These are phyloP conservation scores for Lactarius akahatsu DNA, from an alignment of 768 basidiomycete genomes.

Conservation along the genomic window DNA sequence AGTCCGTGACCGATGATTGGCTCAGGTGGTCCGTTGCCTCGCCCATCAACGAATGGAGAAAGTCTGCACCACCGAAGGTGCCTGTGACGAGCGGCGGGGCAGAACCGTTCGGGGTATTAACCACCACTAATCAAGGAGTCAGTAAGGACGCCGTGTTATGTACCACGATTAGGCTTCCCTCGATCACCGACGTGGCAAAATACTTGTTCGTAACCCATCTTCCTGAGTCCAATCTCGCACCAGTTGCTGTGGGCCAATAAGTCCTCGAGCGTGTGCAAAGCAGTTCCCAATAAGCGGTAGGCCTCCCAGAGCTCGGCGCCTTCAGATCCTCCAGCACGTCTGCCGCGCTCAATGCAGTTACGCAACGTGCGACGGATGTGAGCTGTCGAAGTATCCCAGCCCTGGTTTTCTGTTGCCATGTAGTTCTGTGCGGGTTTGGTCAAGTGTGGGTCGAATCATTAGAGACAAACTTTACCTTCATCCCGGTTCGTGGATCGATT, in stretches of 20 bases:
- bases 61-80: constrained; percentile 67
- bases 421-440: constrained; percentile 52
- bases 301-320: constrained; percentile 60
- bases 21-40: constrained; percentile 64
- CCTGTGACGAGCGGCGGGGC: constrained; percentile 67
- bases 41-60: constrained; percentile 62
- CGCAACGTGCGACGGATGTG: constrained; percentile 61
- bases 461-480: constrained; percentile 53
- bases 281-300: constrained; percentile 69
- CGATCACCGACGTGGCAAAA: constrained; percentile 79
- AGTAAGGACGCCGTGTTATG: not conserved
- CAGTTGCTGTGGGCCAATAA: constrained; percentile 78
- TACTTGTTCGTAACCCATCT: constrained; percentile 66
- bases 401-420: constrained; percentile 66
- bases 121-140: constrained; percentile 29
- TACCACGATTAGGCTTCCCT: constrained; percentile 34
- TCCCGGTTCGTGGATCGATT: constrained; percentile 72
- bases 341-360: constrained; percentile 66
- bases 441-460: not conserved
- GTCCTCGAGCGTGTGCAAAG: constrained; percentile 70
- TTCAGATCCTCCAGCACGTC: constrained; percentile 55
- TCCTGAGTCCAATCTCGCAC: constrained; percentile 70
- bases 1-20: constrained; percentile 60
- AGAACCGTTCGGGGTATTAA: constrained; percentile 54
- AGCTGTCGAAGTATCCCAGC: constrained; percentile 75